Evolutionary conservation across 139 green algal species (phyloP), one percentile per base, ranked within the genome.

Genomic region (Chloropicon primus): DNA sequence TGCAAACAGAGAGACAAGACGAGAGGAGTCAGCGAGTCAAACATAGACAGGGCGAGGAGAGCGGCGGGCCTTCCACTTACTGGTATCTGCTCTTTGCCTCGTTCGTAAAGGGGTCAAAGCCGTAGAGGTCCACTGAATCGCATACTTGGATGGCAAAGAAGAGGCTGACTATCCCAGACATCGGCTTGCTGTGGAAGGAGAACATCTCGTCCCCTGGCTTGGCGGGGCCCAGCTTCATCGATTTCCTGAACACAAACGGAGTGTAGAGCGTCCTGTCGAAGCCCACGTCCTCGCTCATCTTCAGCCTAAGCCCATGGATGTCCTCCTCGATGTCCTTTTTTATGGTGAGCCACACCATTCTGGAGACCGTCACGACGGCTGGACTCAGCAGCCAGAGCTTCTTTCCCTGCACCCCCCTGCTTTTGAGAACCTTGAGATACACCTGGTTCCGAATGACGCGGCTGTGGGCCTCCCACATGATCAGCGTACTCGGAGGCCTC

Each of bases 61-160:
- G n/a, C n/a, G n/a, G n/a, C n/a, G n/a, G n/a, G n/a, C n/a, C n/a
- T n/a, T n/a, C n/a, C n/a, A n/a, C n/a, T n/a, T n/a, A n/a, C n/a
- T 78, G 74, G 25, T 78, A 78, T 17, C 71, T 2, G 74, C 54
- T 72, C 27, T 24, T 62, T 23, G 27, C 27, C 2, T 72, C 24
- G 2, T 21, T 25, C 17, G 26, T 28, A 28, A 72, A 78, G 27
- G 74, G 54, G 25, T 78, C 74, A 10, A 78, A 80, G 53, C 53
- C 75, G 23, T 79, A 79, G 2, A 79, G 41, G 53, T 79, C 29
- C 21, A 79, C 41, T 10, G 27, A 54, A 22, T 78, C 24, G 72
- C 78, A 78, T 28, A 78, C 17, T 28, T 78, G 74, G 24, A 28
- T 74, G 71, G 54, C 27, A 23, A 72, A 81, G 28, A 81, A 29